Conservation (phyloP, 1,284 basidiomycete species). For the Phlebopus sp. region DNA sequence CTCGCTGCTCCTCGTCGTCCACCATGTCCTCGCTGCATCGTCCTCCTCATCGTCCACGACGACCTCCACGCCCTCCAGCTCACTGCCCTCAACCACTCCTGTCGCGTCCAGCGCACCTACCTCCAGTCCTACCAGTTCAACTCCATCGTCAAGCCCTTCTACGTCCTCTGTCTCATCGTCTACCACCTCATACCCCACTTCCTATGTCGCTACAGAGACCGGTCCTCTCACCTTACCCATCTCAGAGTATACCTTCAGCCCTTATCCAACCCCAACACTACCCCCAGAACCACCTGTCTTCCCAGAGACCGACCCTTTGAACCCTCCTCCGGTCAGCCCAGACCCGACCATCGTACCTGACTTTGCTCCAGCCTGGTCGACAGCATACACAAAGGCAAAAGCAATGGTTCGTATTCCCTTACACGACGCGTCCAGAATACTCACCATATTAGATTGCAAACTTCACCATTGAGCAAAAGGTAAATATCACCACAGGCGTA, state of each 20-base stretch:
- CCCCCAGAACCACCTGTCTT: constrained; percentile 28
- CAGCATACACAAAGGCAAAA: constrained; percentile 38
- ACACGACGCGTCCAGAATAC: not conserved
- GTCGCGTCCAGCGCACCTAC: constrained; percentile 6
- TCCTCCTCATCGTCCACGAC: not conserved
- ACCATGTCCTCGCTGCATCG: constrained; percentile 10
- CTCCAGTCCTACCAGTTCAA: constrained; percentile 6
- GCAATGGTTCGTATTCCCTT: constrained; percentile 26
- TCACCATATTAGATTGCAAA: constrained; percentile 26
- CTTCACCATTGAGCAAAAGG: constrained; percentile 42
- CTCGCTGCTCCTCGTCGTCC: constrained; percentile 17
- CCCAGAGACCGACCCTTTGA: constrained; percentile 28
- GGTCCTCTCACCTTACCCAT: constrained; percentile 26
- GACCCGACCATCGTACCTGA: constrained; percentile 38
- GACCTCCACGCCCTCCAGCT: constrained; percentile 1
- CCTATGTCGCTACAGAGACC: constrained; percentile 11
- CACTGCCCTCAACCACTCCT: not conserved
- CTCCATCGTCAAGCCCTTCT: constrained; percentile 1
- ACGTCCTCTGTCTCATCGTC: not conserved
- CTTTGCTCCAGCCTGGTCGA: constrained; percentile 42
- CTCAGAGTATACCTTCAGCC: constrained; percentile 26
- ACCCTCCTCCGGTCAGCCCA: constrained; percentile 25
- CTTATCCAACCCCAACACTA: constrained; percentile 30
- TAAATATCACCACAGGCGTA: constrained; percentile 39
- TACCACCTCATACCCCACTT: constrained; percentile 7